Evolutionary conservation across 2,329 filamentous ascomycete genomes (phyloP).

Genomic region (Apiospora marii): DNA sequence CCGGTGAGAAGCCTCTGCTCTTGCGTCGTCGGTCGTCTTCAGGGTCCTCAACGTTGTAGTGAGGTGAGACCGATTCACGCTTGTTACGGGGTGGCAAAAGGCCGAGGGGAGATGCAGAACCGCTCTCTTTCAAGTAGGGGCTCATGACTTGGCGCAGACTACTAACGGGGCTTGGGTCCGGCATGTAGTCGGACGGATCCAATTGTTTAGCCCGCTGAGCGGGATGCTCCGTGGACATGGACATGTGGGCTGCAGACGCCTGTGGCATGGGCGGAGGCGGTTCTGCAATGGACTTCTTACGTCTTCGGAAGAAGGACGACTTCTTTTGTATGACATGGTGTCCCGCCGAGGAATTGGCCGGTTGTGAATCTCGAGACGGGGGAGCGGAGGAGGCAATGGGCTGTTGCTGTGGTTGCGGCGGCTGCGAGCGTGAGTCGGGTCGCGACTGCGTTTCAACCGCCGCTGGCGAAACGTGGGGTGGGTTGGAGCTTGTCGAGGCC

Average conservation of each 20-base stretch:
- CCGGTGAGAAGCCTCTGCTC: slow-evolving; percentile 71
- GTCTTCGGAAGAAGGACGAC: slow-evolving; percentile 91
- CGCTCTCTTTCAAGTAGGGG: slow-evolving; percentile 67
- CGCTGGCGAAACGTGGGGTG: slow-evolving; percentile 46
- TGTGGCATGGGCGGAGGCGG: slow-evolving; percentile 64
- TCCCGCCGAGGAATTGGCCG: slow-evolving; percentile 38
- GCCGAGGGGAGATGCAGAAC: slow-evolving; percentile 30
- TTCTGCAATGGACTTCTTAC: slow-evolving; percentile 89
- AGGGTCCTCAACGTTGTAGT: slow-evolving; percentile 34
- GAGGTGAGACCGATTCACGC: slow-evolving; percentile 29
- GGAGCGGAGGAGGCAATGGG: slow-evolving; percentile 50
- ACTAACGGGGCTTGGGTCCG: slow-evolving; percentile 71
- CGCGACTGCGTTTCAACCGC: slow-evolving; percentile 49
- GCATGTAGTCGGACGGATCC: slow-evolving; percentile 37
- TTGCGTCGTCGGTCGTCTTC: slow-evolving; percentile 31
- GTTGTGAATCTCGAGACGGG: slow-evolving; percentile 61
- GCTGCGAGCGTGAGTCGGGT: slow-evolving; percentile 46
- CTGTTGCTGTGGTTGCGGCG: slow-evolving; percentile 28
- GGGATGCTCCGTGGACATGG: slow-evolving; percentile 30
- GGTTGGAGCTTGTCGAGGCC: slow-evolving; percentile 25
- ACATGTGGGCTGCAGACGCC: slow-evolving; percentile 35
- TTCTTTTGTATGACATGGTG: slow-evolving; percentile 79
- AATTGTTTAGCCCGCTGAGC: slow-evolving; percentile 1
- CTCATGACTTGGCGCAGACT: slow-evolving; percentile 89
- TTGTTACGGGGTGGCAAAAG: slow-evolving; percentile 36